Evolutionary conservation across 202 grass and related monocot species (phyloP).

Genomic region (Eragrostis tef): DNA sequence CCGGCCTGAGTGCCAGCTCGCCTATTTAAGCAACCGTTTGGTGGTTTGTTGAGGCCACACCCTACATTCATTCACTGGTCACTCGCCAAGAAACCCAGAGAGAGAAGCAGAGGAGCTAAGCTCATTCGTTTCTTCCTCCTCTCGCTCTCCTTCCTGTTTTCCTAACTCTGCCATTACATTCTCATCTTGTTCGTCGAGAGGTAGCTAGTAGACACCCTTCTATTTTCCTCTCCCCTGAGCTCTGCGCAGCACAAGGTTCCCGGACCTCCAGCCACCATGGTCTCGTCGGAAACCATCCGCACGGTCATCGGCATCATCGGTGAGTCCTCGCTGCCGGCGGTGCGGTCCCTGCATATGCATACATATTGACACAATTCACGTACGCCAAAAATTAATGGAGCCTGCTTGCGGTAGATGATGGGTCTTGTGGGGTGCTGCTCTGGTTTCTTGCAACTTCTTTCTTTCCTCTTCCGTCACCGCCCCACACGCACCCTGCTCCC

Average conservation of each 20-base stretch:
- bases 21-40: conserved; percentile 44
- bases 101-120: not conserved
- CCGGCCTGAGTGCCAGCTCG: not conserved
- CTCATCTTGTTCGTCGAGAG: not conserved
- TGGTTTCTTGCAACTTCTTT: not conserved
- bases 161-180: not conserved
- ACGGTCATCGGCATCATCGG: conserved; percentile 80
- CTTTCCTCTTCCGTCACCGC: not conserved
- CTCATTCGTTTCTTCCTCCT: not conserved
- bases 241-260: not conserved
- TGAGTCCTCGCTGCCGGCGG: conserved; percentile 7
- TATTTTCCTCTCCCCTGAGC: not conserved
- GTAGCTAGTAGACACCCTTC: not conserved
- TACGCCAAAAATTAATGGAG: not conserved
- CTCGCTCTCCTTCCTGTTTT: not conserved
- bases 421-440: conserved; percentile 4
- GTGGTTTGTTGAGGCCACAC: not conserved
- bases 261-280: conserved; percentile 41
- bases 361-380: too few relatives aligned
- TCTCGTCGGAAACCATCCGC: conserved; percentile 69
- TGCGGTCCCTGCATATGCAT: not conserved
- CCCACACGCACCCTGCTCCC: not conserved
- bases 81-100: not conserved
- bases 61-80: conserved; percentile 34
- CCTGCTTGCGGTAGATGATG: conserved; percentile 5